Conservation (phyloP, 768 basidiomycete species). For the Podaxis pistillaris region DNA sequence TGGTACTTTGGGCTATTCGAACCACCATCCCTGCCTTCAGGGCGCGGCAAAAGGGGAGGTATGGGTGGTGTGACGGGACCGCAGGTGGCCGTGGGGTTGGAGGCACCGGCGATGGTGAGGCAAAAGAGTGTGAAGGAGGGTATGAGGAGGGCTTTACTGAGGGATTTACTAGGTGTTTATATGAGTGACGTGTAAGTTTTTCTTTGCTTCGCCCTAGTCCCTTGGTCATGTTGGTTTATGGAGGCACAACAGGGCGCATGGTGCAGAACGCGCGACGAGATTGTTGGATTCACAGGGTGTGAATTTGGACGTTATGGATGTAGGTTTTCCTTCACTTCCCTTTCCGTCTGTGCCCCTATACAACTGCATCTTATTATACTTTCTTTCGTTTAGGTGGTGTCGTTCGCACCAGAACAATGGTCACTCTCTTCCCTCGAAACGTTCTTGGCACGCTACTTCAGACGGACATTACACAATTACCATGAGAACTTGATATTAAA, state of each 20-base stretch:
- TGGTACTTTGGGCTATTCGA: constrained; percentile 53
- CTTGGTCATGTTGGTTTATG: background rate
- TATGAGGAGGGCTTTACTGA: constrained; percentile 58
- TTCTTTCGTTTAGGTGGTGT: constrained; percentile 49
- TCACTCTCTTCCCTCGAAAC: constrained; percentile 67
- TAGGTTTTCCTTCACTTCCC: constrained; percentile 34
- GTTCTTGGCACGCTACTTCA: constrained; percentile 78
- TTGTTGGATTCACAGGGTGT: constrained; percentile 79
- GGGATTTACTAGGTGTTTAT: constrained; percentile 77
- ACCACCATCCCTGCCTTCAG: constrained; percentile 20
- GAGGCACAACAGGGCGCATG: constrained; percentile 40
- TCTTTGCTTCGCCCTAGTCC: constrained; percentile 7
- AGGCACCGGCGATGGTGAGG: constrained; percentile 23
- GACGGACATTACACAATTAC: constrained; percentile 66
- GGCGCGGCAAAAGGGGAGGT: constrained; percentile 21
- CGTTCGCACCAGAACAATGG: constrained; percentile 73
- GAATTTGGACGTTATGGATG: constrained; percentile 75
- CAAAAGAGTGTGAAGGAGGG: constrained; percentile 43
- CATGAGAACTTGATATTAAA: constrained; percentile 79
- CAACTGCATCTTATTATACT: background rate
- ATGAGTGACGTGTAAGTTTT: constrained; percentile 69
- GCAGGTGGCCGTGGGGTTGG: constrained; percentile 13
- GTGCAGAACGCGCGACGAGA: constrained; percentile 58
- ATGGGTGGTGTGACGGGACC: background rate
- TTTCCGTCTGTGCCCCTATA: constrained; percentile 1